Percentiles rank a stretch among this genome's conserved stretches.
These are phyloP conservation scores for Globisporangium cystogenes DNA, from an alignment of 352 stramenopile genomes.

Conservation along the genomic window DNA sequence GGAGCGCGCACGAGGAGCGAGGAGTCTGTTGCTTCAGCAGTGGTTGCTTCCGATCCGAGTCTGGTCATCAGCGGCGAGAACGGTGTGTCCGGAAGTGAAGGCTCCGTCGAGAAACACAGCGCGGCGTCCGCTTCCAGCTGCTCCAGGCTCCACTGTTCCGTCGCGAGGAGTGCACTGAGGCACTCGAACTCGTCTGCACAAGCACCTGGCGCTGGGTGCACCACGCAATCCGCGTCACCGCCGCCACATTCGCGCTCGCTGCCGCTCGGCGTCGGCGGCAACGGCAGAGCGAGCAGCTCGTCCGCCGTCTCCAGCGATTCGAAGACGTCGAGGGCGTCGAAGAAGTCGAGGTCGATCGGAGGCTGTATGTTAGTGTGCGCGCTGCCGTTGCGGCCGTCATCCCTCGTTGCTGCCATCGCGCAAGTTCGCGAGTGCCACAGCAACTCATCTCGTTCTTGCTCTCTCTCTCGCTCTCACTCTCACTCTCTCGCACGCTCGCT, in stretches of 20 bases:
- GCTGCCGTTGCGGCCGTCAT: too few relatives aligned
- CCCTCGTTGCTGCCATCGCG: neutral
- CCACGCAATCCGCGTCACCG: neutral
- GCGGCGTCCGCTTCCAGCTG: neutral
- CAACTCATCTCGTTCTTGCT: too few relatives aligned
- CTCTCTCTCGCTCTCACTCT: too few relatives aligned
- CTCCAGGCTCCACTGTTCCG: neutral
- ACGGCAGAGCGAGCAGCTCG: neutral
- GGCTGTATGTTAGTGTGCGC: too few relatives aligned
- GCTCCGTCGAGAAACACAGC: neutral
- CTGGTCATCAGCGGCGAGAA: neutral
- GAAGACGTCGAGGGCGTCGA: slow-evolving; percentile 6
- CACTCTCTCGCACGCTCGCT: too few relatives aligned
- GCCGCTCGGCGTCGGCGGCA: neutral
- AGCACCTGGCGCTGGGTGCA: neutral
- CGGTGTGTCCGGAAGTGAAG: neutral
- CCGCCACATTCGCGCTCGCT: neutral
- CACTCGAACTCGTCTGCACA: neutral
- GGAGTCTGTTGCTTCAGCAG: too few relatives aligned
- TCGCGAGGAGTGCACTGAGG: slow-evolving; percentile 1
- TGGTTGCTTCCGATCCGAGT: neutral
- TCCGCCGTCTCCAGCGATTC: neutral
- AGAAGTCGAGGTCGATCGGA: slow-evolving; percentile 5
- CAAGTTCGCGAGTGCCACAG: too few relatives aligned
- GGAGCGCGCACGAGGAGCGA: too few relatives aligned